Conservation (phyloP, 495 filamentous ascomycete genomes). For the Penicillium salamii region DNA sequence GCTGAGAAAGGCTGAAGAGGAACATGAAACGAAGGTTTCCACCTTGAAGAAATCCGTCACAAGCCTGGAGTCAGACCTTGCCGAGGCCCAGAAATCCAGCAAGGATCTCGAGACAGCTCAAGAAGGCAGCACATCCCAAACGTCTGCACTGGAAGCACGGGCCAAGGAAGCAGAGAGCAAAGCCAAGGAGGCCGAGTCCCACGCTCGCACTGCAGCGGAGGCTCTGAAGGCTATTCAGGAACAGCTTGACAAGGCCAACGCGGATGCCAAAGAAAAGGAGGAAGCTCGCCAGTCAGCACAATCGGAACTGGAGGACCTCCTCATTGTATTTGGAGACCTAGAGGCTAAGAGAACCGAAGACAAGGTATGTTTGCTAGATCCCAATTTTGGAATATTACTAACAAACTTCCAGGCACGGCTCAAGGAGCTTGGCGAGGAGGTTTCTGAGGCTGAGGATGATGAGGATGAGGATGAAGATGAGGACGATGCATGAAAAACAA, state of each 20-base stretch:
- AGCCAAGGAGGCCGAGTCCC: conserved; percentile 48
- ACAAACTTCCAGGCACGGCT: conserved; percentile 59
- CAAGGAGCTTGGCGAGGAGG: conserved; percentile 65
- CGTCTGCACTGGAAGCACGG: conserved; percentile 44
- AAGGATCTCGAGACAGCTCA: conserved; percentile 59
- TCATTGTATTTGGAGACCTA: conserved; percentile 86
- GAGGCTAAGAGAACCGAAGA: conserved; percentile 79
- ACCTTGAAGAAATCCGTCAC: conserved; percentile 56
- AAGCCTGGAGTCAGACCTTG: conserved; percentile 54
- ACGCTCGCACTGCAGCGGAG: conserved; percentile 19
- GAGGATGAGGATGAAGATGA: conserved; percentile 63
- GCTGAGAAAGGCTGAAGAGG: conserved; percentile 49
- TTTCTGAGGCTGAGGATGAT: conserved; percentile 78
- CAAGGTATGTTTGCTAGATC: conserved; percentile 56
- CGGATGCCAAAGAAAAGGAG: conserved; percentile 51
- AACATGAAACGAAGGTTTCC: conserved; percentile 59
- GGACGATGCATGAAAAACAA: conserved; percentile 45
- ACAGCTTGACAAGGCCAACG: conserved; percentile 26
- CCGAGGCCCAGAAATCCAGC: conserved; percentile 48
- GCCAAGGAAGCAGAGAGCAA: conserved; percentile 43
- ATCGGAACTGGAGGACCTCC: conserved; percentile 74
- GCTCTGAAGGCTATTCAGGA: conserved; percentile 20
- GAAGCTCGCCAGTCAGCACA: conserved; percentile 63
- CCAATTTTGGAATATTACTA: conserved; percentile 12
- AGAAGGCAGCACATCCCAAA: conserved; percentile 51